Evolutionary conservation across 1,284 basidiomycete species (phyloP).

Genomic region (Amylostereum areolatum): DNA sequence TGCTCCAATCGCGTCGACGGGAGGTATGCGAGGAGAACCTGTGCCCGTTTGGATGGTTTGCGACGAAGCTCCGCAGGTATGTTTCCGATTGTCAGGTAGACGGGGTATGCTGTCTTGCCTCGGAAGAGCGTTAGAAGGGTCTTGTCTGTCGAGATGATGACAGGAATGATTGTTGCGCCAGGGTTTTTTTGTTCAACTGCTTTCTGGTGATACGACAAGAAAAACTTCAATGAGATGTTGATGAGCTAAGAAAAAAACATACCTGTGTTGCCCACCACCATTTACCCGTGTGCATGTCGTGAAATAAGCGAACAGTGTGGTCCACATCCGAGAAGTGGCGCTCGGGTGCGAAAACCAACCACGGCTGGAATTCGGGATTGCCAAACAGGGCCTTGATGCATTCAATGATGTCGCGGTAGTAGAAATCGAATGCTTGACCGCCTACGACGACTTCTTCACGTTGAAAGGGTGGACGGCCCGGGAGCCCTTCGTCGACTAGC

Average conservation of each 20-base stretch:
- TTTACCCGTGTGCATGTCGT: conserved; percentile 26
- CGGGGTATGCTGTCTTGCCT: background rate
- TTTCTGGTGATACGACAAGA: background rate
- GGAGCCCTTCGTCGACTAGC: background rate
- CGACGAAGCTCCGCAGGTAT: background rate
- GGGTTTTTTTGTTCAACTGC: background rate
- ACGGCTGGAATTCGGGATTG: background rate
- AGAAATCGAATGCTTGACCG: background rate
- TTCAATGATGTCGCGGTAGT: background rate
- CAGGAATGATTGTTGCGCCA: background rate
- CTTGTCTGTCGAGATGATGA: background rate
- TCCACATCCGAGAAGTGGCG: conserved; percentile 9
- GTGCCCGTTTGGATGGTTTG: background rate
- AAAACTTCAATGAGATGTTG: background rate
- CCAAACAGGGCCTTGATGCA: background rate
- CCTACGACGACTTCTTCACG: background rate
- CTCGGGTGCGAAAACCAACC: background rate
- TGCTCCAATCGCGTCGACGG: background rate
- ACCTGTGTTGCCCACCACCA: conserved; percentile 32
- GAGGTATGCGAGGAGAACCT: background rate
- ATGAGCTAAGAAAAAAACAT: background rate
- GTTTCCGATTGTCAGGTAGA: background rate
- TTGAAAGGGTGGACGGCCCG: background rate
- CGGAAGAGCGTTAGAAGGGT: background rate
- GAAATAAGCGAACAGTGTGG: conserved; percentile 13